Base-by-base conservation (phyloP, 495 filamentous ascomycete genomes). In the Daldinia grandis region DNA sequence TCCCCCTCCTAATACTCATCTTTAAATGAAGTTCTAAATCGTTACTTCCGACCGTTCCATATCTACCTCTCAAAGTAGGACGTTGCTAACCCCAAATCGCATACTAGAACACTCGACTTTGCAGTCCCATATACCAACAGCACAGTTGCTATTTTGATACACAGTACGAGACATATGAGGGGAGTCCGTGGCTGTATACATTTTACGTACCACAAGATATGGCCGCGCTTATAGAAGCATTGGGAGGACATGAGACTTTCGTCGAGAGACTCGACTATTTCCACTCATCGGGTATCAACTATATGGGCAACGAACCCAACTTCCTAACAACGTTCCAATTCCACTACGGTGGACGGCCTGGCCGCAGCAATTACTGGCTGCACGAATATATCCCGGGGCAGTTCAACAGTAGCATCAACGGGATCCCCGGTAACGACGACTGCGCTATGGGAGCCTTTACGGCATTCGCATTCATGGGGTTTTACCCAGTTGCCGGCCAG, bases 191-290 rank as follows among this genome's bases (percentile, higher is more conserved):
- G 90, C 85, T 91, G 10, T 93, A 93, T 76, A 82, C 78, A 17
- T 89, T 90, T 75, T 93, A 89, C 73, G 90, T 88, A 0, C 91
- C 91, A 4, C 90, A 92, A 49, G 89, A 92, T 71, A 90, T 92
- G 86, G 82, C 85, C 3, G 76, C 83, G 0, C 76, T 93, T 0
- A 83, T 92, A 55, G 71, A 69, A 1, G 79, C 83, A 0, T 84
- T 92, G 38, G 90, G 90, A 5, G 91, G 91, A 0, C 76, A 80
- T 0, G 77, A 84, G 0, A 64, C 71, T 12, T 93, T 92, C 66
- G 82, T 88, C 17, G 75, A 84, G 15, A 84, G 91, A 0, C 83
- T 93, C 0, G 78, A 84, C 57, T 93, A 85, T 77, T 86, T 91
- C 62, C 90, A 92, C 76, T 79, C 84, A 8, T 80, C 79, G 35